These are phyloP conservation scores for Trifolium dubium DNA, from an alignment of 306 rosid genomes.

Conservation along the genomic window DNA sequence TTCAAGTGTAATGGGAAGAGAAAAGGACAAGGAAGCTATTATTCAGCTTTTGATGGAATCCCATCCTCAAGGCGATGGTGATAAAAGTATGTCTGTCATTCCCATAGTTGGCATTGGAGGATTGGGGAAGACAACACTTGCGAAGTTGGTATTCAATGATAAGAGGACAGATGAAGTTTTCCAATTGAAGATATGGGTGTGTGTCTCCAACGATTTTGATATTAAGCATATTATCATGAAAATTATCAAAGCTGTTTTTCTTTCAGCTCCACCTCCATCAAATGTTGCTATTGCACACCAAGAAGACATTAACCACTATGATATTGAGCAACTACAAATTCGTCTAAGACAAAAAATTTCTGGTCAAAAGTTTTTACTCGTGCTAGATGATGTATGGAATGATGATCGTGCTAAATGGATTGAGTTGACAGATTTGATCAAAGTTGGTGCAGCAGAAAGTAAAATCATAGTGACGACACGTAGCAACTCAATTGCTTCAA, in stretches of 20 bases:
- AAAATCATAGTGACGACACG: constrained; percentile 6
- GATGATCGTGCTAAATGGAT: constrained; percentile 11
- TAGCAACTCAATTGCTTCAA: constrained; percentile 1
- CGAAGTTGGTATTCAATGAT: constrained; percentile 37
- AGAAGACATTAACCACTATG: not conserved
- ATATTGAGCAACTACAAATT: constrained; percentile 17
- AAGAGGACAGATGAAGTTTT: constrained; percentile 9
- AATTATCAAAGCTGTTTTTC: constrained; percentile 14
- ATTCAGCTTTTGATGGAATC: constrained; percentile 1
- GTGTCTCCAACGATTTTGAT: constrained; percentile 36
- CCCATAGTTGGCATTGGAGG: constrained; percentile 47
- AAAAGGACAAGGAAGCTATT: constrained; percentile 3
- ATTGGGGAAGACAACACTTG: constrained; percentile 44
- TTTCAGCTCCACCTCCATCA: not conserved
- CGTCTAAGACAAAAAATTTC: not conserved
- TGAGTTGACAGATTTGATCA: not conserved
- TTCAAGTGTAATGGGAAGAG: constrained; percentile 25
- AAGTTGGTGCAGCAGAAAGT: not conserved
- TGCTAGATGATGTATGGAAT: constrained; percentile 26
- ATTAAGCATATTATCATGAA: constrained; percentile 13
- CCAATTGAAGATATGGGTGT: constrained; percentile 39
- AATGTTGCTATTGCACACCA: constrained; percentile 1
- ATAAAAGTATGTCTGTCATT: constrained; percentile 13
- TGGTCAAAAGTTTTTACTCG: constrained; percentile 17
- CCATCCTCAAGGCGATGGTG: not conserved